A percentile compares a stretch with the other conserved stretches of the same genome.
Conservation (phyloP, 345 rosid species). For the Abelmoschus esculentus region DNA sequence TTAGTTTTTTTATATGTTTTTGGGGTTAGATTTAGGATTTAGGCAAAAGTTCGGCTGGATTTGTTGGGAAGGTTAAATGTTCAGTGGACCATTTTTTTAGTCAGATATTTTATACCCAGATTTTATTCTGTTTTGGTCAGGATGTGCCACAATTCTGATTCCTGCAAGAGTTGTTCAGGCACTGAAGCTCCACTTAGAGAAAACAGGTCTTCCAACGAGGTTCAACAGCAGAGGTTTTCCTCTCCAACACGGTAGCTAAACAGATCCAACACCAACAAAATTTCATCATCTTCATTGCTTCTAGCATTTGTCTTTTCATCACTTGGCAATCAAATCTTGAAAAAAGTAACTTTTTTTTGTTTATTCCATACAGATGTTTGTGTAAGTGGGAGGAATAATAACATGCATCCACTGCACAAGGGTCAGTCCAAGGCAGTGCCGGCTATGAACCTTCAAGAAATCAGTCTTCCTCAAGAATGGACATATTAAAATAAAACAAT, state of each 20-base stretch:
- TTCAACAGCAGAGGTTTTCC: constrained; percentile 23
- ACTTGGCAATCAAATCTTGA: not conserved
- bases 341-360: not conserved
- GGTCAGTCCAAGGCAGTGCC: constrained; percentile 30
- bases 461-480: constrained; percentile 75
- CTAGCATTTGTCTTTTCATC: too few relatives aligned
- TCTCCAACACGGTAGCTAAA: constrained; percentile 33
- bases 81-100: too few relatives aligned
- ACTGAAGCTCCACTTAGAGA: constrained; percentile 62
- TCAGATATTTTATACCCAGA: not conserved
- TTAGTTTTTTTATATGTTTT: not conserved
- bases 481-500: constrained; percentile 31
- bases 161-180: constrained; percentile 89
- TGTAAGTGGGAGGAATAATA: constrained; percentile 19
- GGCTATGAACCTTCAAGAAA: constrained; percentile 35
- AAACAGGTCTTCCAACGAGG: constrained; percentile 21
- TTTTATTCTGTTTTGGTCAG: constrained; percentile 23
- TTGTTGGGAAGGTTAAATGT: constrained; percentile 15
- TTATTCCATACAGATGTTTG: constrained; percentile 23
- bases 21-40: not conserved
- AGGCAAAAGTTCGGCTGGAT: constrained; percentile 6
- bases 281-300: not conserved
- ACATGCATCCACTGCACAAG: constrained; percentile 29
- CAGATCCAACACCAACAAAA: too few relatives aligned
- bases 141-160: constrained; percentile 64